Base-by-base conservation (phyloP, 2,329 filamentous ascomycete species). In the Ascochyta koolunga region DNA sequence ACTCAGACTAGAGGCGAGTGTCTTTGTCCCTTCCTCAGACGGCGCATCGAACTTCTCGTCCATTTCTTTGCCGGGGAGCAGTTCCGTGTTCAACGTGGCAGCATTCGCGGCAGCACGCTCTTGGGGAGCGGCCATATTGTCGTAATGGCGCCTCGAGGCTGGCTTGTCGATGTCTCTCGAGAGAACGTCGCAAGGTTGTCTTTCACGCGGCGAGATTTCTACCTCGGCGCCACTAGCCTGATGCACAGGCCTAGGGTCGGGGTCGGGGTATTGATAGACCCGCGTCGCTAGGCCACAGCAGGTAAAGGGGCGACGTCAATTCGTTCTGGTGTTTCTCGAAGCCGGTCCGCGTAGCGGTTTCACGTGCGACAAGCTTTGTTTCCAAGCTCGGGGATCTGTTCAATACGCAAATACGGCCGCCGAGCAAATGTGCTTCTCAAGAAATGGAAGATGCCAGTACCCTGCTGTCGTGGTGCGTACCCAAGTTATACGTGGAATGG, bases 21-120 rank as follows among this genome's bases (percentile, higher is more conserved):
- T 58, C 45, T 54, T 62, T 42, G 55, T 54, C 59, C 63, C 66
- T 51, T 62, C 64, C 22, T 60, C 62, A 10, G 54, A 53, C 10
- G 47, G 41, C 22, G 60, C 50, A 29, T 56, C 59, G 60, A 59
- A 58, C 50, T 69, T 71, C 56, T 73, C 66, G 18, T 64, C 60
- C 10, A 62, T 39, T 19, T 57, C 60, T 46, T 44, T 52, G 15
- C 57, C 60, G 5, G 54, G 46, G 10, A 32, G 47, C 21, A 37
- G 44, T 9, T 51, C 47, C 6, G 40, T 47, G 19, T 39, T 39
- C 11, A 56, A 24, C 31, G 37, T 50, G 8, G 53, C 53, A 29
- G 15, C 47, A 11, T 47, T 43, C 4, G 43, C 53, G 25, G 53
- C 53, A 41, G 53, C 53, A 21, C 46, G 47, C 42, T 56, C 53